Conservation (phyloP, 768 basidiomycete genomes). For the Hysterangium stoloniferum region DNA sequence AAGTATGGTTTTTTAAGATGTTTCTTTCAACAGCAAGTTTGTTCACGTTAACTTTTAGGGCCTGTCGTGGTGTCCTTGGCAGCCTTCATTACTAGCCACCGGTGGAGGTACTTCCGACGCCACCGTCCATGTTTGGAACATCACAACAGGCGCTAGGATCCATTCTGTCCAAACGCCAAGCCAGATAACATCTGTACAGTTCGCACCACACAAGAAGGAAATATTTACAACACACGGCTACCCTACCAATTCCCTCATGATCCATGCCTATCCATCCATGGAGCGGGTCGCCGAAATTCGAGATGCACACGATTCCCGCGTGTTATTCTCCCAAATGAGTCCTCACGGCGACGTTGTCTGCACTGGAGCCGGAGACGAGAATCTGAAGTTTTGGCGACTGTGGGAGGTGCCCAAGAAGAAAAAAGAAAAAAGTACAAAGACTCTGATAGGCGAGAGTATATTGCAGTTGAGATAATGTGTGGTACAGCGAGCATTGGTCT, state of each 20-base stretch:
- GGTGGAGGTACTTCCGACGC: constrained; percentile 96
- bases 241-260: constrained; percentile 76
- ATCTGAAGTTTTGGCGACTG: constrained; percentile 91
- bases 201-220: constrained; percentile 83
- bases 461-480: constrained; percentile 8
- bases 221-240: constrained; percentile 90
- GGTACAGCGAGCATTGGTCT: background rate
- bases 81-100: constrained; percentile 79
- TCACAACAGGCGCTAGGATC: constrained; percentile 83
- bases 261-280: constrained; percentile 81
- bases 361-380: constrained; percentile 92
- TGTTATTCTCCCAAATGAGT: constrained; percentile 76
- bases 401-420: constrained; percentile 59
- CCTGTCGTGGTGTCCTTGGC: constrained; percentile 97
- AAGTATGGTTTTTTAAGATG: constrained; percentile 32
- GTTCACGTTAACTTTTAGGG: constrained; percentile 52
- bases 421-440: constrained; percentile 35
- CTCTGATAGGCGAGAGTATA: constrained; percentile 11
- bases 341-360: constrained; percentile 89
- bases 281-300: constrained; percentile 77
- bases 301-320: constrained; percentile 88
- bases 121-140: constrained; percentile 85
- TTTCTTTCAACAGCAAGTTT: background rate
- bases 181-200: constrained; percentile 88
- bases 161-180: constrained; percentile 82